phyloP scores from a whole-genome alignment of 73 alveolate species.

The Paramecium bursaria region DNA sequence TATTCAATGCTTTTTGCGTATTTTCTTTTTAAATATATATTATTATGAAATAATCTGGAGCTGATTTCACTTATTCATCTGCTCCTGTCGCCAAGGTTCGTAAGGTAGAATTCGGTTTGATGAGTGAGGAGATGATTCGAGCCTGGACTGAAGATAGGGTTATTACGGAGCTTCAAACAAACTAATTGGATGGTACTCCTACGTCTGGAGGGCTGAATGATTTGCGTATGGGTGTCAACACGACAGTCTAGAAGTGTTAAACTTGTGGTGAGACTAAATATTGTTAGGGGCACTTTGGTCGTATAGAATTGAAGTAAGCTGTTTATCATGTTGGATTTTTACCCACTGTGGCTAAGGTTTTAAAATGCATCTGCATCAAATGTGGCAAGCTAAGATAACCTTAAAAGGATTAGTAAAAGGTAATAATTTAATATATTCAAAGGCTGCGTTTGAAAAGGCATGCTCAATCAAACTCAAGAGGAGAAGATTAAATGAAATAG shows the following conservation, averaged over 20 bases:
- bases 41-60: constrained; percentile 50
- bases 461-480: constrained; percentile 42
- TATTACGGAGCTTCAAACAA: constrained; percentile 40
- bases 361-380: constrained; percentile 86
- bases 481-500: constrained; percentile 60
- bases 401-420: constrained; percentile 69
- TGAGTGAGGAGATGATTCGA: constrained; percentile 42
- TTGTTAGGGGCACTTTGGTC: constrained; percentile 97
- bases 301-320: constrained; percentile 86
- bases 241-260: constrained; percentile 77
- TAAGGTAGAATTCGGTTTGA: constrained; percentile 39
- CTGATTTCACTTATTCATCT: constrained; percentile 53
- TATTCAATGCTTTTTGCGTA: too few relatives aligned
- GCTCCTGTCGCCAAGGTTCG: constrained; percentile 55
- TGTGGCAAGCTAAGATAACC: constrained; percentile 85
- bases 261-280: constrained; percentile 89
- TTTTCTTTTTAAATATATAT: too few relatives aligned
- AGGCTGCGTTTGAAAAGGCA: constrained; percentile 65
- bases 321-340: constrained; percentile 93
- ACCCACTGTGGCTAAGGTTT: constrained; percentile 79
- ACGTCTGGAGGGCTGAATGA: constrained; percentile 87
- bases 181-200: constrained; percentile 79
- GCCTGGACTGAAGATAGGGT: constrained; percentile 51
- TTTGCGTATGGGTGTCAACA: constrained; percentile 93
- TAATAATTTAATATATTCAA: constrained; percentile 67